Conservation (phyloP, 2,329 filamentous ascomycete species). For the Westerdykella aurantiaca region DNA sequence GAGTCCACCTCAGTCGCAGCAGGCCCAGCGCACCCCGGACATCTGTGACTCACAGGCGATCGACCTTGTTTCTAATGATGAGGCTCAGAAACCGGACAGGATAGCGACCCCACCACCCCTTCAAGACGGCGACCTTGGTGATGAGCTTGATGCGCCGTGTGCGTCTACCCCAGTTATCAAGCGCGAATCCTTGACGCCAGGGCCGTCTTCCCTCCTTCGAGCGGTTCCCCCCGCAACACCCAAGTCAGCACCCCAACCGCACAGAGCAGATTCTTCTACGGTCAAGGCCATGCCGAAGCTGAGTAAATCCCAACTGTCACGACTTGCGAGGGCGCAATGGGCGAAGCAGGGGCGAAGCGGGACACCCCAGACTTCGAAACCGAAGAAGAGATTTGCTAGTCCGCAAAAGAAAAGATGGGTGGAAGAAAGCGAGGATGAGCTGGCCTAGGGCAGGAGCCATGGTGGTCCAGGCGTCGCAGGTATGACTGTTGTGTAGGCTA, state of each 20-base stretch:
- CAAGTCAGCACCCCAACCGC: conserved; percentile 2
- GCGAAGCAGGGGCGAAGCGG: not conserved
- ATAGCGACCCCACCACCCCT: conserved; percentile 1
- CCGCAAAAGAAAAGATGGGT: not conserved
- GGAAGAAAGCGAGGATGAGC: conserved; percentile 5
- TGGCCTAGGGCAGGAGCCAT: not conserved
- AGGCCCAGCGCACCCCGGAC: too few species aligned
- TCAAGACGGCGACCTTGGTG: conserved; percentile 4
- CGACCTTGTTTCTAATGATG: not conserved
- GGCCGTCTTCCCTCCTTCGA: conserved; percentile 10
- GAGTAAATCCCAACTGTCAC: not conserved
- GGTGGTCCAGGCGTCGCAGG: too few species aligned
- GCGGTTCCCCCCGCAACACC: conserved; percentile 13
- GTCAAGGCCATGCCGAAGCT: not conserved
- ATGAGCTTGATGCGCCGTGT: not conserved
- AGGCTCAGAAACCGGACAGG: not conserved
- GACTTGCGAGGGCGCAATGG: not conserved
- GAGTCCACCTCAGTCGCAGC: too few species aligned
- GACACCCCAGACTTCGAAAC: not conserved
- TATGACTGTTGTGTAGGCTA: too few species aligned
- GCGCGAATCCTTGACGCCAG: conserved; percentile 16
- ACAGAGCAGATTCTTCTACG: too few species aligned
- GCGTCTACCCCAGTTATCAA: conserved; percentile 12
- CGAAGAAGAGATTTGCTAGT: not conserved
- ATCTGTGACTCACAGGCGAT: not conserved